Conservation (phyloP, 345 rosid genomes). For the Cardiospermum halicacabum region DNA sequence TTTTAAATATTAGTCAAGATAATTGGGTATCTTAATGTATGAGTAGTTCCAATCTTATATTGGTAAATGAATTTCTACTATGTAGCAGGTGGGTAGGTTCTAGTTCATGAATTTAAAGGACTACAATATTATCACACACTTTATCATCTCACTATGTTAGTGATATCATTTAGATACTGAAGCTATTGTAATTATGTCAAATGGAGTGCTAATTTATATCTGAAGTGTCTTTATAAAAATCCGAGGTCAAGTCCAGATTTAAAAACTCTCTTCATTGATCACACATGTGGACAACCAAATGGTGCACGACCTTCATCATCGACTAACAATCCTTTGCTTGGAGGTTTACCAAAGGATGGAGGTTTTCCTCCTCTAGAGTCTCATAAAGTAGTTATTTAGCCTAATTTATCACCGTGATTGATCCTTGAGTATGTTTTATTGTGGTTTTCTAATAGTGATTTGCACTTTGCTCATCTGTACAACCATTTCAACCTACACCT, state of each 20-base stretch:
- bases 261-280: slow-evolving; percentile 95
- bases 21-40: no score
- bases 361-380: slow-evolving; percentile 93
- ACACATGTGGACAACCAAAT: slow-evolving; percentile 93
- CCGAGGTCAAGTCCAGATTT: slow-evolving; percentile 99
- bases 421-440: not conserved
- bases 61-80: not conserved
- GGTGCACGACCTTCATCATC: slow-evolving; percentile 99
- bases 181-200: slow-evolving; percentile 2
- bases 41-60: not conserved
- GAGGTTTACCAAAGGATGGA: slow-evolving; percentile 81
- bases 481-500: slow-evolving; percentile 92
- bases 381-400: slow-evolving; percentile 63
- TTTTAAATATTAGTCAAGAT: no score
- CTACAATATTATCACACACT: not conserved
- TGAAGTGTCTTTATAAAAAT: slow-evolving; percentile 64
- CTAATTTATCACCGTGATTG: not conserved
- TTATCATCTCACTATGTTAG: slow-evolving; percentile 2
- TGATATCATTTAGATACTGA: not conserved
- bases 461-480: slow-evolving; percentile 26
- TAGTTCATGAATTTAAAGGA: not conserved
- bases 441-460: not conserved
- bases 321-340: slow-evolving; percentile 76
- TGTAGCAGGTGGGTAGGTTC: not conserved
- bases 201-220: slow-evolving; percentile 15